phyloP scores from a whole-genome alignment of 148 eudicot species.

The Limonium bicolor region DNA sequence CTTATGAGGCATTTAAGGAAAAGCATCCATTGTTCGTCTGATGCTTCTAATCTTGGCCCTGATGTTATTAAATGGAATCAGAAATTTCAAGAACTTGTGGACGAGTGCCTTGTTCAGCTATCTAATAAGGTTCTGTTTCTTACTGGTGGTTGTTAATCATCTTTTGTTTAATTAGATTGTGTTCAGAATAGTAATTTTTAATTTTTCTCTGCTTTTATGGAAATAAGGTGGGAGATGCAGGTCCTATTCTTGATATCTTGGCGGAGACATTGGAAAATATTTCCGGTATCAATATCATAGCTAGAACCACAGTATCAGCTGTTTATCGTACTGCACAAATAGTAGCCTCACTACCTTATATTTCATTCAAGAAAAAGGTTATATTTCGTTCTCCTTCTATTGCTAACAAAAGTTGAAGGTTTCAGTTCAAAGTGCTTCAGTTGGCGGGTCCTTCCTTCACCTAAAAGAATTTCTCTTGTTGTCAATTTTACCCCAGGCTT shows the following conservation, averaged over 20 bases:
- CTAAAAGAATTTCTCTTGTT: too few species aligned
- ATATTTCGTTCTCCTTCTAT: slow-evolving; percentile 5
- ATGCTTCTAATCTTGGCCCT: slow-evolving; percentile 57
- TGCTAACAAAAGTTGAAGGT: neutral
- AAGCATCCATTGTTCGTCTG: slow-evolving; percentile 74
- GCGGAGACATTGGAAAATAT: slow-evolving; percentile 84
- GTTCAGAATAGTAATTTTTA: too few species aligned
- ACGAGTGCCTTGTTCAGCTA: slow-evolving; percentile 68
- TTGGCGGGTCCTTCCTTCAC: too few species aligned
- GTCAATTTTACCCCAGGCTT: slow-evolving; percentile 39
- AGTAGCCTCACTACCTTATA: slow-evolving; percentile 71
- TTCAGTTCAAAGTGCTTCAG: too few species aligned
- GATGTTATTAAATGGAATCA: slow-evolving; percentile 53
- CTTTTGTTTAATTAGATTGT: too few species aligned
- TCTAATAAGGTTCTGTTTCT: slow-evolving; percentile 35
- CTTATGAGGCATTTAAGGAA: slow-evolving; percentile 84
- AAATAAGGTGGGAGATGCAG: slow-evolving; percentile 98
- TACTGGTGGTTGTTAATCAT: neutral
- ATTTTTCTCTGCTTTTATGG: neutral
- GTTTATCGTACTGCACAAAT: slow-evolving; percentile 92
- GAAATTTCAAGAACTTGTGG: slow-evolving; percentile 54
- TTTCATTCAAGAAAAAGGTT: slow-evolving; percentile 71
- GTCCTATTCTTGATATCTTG: slow-evolving; percentile 88
- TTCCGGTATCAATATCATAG: slow-evolving; percentile 52
- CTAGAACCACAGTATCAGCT: slow-evolving; percentile 72